These are phyloP conservation scores for Clonostachys rosea DNA, from an alignment of 2,329 filamentous ascomycete species.

Conservation along the genomic window DNA sequence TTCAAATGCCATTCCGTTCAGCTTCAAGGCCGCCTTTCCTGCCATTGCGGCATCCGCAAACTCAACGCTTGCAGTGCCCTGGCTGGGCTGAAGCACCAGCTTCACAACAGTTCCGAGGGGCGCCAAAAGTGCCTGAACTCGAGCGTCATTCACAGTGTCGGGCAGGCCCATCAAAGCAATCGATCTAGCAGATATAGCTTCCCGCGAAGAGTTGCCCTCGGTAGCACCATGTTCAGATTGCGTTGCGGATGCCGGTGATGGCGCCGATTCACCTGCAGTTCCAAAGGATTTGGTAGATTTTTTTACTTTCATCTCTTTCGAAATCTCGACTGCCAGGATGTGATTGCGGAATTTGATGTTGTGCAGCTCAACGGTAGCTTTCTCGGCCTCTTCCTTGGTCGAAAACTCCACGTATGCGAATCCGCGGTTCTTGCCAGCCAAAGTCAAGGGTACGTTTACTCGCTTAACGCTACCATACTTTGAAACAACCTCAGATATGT, in stretches of 20 bases:
- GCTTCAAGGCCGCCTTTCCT: conserved; percentile 62
- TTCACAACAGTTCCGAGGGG: conserved; percentile 68
- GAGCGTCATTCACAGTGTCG: conserved; percentile 87
- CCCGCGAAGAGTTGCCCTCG: conserved; percentile 24
- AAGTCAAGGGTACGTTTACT: conserved; percentile 65
- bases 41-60: conserved; percentile 66
- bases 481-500: conserved; percentile 66
- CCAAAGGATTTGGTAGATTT: conserved; percentile 41
- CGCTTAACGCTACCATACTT: conserved; percentile 72
- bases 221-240: conserved; percentile 11
- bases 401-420: conserved; percentile 77
- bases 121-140: conserved; percentile 69
- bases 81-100: conserved; percentile 73
- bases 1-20: conserved; percentile 52
- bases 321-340: conserved; percentile 62
- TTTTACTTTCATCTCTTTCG: conserved; percentile 51
- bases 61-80: conserved; percentile 83
- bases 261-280: conserved; percentile 19
- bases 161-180: conserved; percentile 81
- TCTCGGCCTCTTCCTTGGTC: conserved; percentile 62
- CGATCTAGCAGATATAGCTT: conserved; percentile 60
- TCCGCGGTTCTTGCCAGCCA: conserved; percentile 67
- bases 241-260: conserved; percentile 25
- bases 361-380: conserved; percentile 64
- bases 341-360: conserved; percentile 65